phyloP scores from a whole-genome alignment of 805 yeast genomes.

The Citeromyces nyonsensis region DNA sequence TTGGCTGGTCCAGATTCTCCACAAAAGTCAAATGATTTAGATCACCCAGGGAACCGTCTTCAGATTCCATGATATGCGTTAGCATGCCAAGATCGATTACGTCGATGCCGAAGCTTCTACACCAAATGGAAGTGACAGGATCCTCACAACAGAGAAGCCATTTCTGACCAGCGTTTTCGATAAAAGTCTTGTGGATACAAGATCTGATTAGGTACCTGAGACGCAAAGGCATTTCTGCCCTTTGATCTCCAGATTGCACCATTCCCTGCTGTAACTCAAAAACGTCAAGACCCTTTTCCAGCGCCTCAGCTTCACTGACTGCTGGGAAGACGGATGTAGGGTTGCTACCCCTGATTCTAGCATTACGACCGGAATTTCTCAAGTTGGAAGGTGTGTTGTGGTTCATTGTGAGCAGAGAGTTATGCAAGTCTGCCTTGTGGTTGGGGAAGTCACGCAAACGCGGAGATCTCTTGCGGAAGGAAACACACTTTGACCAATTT shows the following conservation, averaged over 20 bases:
- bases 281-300: background rate
- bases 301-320: slow-evolving; percentile 1
- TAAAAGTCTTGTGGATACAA: slow-evolving; percentile 34
- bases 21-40: background rate
- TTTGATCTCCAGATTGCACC: slow-evolving; percentile 1
- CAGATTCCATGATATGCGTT: no score
- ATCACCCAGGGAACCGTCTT: background rate
- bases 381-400: background rate
- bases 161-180: slow-evolving; percentile 19
- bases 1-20: slow-evolving; percentile 1
- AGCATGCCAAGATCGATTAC: slow-evolving; percentile 22
- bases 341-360: no score
- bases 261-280: no score
- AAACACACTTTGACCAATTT: slow-evolving; percentile 28
- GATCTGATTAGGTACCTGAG: slow-evolving; percentile 40
- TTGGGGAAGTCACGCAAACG: slow-evolving; percentile 33
- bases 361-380: background rate
- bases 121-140: slow-evolving; percentile 33
- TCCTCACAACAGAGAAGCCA: slow-evolving; percentile 60
- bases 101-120: slow-evolving; percentile 33
- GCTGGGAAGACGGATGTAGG: background rate
- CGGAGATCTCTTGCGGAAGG: slow-evolving; percentile 29
- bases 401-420: slow-evolving; percentile 10
- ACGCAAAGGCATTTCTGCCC: slow-evolving; percentile 26
- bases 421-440: slow-evolving; percentile 13